These are phyloP conservation scores for Fusarium oligoseptatum DNA, from an alignment of 2,329 filamentous ascomycete genomes.

Conservation along the genomic window DNA sequence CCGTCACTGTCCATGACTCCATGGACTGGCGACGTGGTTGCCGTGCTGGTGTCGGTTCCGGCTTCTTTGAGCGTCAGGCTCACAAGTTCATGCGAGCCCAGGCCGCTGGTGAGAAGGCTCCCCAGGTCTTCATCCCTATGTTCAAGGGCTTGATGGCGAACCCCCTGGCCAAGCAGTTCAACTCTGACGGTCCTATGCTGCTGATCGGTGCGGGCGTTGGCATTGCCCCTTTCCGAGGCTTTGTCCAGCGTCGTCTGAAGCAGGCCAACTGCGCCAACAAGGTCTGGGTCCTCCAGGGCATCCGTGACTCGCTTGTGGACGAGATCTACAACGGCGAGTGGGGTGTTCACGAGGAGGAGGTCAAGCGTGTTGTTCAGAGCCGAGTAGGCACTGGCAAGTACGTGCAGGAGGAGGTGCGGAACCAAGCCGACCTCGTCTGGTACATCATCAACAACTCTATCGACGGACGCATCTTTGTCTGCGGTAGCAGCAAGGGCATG, in stretches of 20 bases:
- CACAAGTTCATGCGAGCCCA: slow-evolving; percentile 78
- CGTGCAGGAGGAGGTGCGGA: slow-evolving; percentile 93
- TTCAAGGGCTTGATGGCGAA: slow-evolving; percentile 99
- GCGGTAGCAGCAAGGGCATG: slow-evolving; percentile 96
- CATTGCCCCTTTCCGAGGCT: slow-evolving; percentile 96
- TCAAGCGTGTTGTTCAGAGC: slow-evolving; percentile 85
- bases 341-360: slow-evolving; percentile 90
- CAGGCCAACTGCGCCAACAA: slow-evolving; percentile 98
- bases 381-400: slow-evolving; percentile 85
- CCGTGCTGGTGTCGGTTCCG: slow-evolving; percentile 89
- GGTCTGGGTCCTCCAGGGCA: slow-evolving; percentile 95
- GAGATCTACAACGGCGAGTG: slow-evolving; percentile 98
- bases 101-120: slow-evolving; percentile 66
- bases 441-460: slow-evolving; percentile 97
- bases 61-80: slow-evolving; percentile 91
- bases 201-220: slow-evolving; percentile 96
- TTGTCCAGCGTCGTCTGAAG: slow-evolving; percentile 93
- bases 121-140: slow-evolving; percentile 87
- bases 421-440: slow-evolving; percentile 97
- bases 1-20: slow-evolving; percentile 94
- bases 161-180: slow-evolving; percentile 91
- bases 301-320: slow-evolving; percentile 93
- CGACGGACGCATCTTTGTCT: slow-evolving; percentile 97
- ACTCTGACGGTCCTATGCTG: slow-evolving; percentile 95
- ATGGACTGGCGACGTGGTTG: slow-evolving; percentile 79